Base-by-base conservation (phyloP, 23 red algal genomes). In the Pyropia haitanensis region DNA sequence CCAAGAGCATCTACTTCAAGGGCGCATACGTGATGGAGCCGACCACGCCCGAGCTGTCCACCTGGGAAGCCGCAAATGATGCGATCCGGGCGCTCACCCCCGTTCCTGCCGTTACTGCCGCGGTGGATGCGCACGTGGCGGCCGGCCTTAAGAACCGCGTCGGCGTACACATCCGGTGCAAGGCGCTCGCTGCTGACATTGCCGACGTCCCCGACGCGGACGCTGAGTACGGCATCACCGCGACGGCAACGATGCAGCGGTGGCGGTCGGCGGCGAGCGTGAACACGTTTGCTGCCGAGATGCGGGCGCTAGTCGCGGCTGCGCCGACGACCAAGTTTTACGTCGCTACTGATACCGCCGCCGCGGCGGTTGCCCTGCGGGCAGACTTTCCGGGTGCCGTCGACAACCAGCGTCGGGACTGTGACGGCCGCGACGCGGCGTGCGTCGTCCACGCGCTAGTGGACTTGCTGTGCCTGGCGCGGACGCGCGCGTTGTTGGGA, bases 11-110 rank as follows among this genome's bases (percentile, higher is more conserved):
- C 10, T 58, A 58, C 24, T 58, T 58, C 55, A 58, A 58, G 10
- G 18, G 20, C 2, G 55, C 55, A 13, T 58, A 58, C 24, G 24
- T 58, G 3, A 58, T 58, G 55, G 20, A 58, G 9, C 18, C 55
- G 10, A 58, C 39, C 39, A 1, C 2, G 39, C 39, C 39, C 5
- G 69, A 70, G 62, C 28, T 82, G 5, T 80, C 53, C 12, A 27
- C 49, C 6, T 90, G 86, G 86, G 67, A 90, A 20, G 23, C 13
- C 13, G 76, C 29, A 49, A 90, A 90, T 53, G 53, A 27, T 5
- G 55, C 63, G 44, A 39, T 90, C 19, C 76, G 86, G 18, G 51
- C 60, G 27, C 70, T 90, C 24, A 17, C 27, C n/a, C 60, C 86
- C 4, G 70, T 90, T 48, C 29, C 64, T 7, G 51, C 51, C 51